Evolutionary conservation across 2,329 filamentous ascomycete genomes (phyloP), one percentile per base, ranked within the genome.

Genomic region (Tolypocladium album): DNA sequence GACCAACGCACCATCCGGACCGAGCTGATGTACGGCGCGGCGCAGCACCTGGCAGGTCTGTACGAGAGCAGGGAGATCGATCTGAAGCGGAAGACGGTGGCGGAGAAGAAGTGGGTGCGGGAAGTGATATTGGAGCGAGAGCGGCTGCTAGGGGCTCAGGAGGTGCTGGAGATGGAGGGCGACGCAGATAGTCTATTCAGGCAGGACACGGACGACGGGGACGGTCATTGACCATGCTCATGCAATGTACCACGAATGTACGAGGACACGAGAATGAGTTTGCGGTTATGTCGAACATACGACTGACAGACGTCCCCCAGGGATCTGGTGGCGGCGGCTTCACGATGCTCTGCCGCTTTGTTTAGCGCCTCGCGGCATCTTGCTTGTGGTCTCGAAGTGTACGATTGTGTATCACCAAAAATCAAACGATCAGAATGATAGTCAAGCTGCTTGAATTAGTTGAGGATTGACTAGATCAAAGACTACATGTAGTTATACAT

Each of bases 31-130:
- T 73, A 76, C 34, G 75, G 74, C 40, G 69, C 70, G 58, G 73
- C 69, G 58, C 63, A 66, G 38, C 67, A 72, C 22, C 61, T 75
- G 31, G 63, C 66, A 20, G 71, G 67, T n/a, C 59, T 65, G 24
- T 66, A 58, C 40, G 69, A 68, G 1, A 68, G 70, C 22, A 69
- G 68, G 53, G 68, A 70, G 56, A 65, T 64, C 20, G 74, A 73
- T 20, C 67, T 74, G 31, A 61, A 63, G 45, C 70, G 64, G 57
- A 72, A 70, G 38, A 73, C 73, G 56, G 64, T 64, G 8, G 79
- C 77, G 0, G 80, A 84, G 71, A 68, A 72, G 60, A 72, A 69
- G 60, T 85, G 82, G 82, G 67, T 78, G 31, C 69, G 71, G 42
- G 72, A 74, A 50, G 76, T 82, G 4, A 63, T 76, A 6, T 67